Percentiles rank a stretch among this genome's conserved stretches.
Conservation (phyloP, 257 asterid genomes). For the Parsonsia alboflavescens region DNA sequence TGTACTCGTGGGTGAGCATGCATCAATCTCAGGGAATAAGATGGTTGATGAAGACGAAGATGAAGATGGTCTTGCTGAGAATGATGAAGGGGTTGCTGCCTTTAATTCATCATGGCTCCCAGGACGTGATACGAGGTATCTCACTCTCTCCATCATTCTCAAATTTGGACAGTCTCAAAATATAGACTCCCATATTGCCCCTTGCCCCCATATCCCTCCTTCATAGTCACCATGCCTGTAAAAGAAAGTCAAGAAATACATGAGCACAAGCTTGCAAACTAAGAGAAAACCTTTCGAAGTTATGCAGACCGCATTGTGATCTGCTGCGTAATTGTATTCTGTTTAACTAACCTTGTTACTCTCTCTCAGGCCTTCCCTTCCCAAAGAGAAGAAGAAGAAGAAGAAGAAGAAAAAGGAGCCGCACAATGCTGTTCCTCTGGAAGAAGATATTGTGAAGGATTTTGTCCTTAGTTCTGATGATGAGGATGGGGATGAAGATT, state of each 20-base stretch:
- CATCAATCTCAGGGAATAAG: constrained; percentile 44
- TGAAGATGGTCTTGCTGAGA: constrained; percentile 43
- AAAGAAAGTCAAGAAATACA: neutral
- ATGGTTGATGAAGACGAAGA: constrained; percentile 42
- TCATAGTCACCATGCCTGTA: neutral
- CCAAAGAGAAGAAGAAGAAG: constrained; percentile 34
- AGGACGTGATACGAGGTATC: constrained; percentile 46
- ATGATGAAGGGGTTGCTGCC: constrained; percentile 35
- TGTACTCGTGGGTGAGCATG: constrained; percentile 56
- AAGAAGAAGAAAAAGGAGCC: constrained; percentile 24
- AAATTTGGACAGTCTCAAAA: neutral
- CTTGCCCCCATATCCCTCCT: neutral
- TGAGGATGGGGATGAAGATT: constrained; percentile 41
- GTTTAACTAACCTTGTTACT: constrained; percentile 4
- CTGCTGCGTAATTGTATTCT: constrained; percentile 1
- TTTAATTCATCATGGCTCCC: constrained; percentile 46
- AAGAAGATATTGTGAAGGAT: constrained; percentile 77
- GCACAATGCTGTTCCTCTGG: constrained; percentile 32
- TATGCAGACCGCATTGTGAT: neutral
- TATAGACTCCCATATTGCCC: neutral
- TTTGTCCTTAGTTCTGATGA: constrained; percentile 79
- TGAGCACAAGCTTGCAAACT: neutral
- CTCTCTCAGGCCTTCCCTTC: constrained; percentile 30
- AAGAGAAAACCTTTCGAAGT: neutral
- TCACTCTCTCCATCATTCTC: constrained; percentile 21